These are phyloP conservation scores for Eucalyptus polyanthemos DNA, from an alignment of 345 rosid genomes.

Conservation along the genomic window DNA sequence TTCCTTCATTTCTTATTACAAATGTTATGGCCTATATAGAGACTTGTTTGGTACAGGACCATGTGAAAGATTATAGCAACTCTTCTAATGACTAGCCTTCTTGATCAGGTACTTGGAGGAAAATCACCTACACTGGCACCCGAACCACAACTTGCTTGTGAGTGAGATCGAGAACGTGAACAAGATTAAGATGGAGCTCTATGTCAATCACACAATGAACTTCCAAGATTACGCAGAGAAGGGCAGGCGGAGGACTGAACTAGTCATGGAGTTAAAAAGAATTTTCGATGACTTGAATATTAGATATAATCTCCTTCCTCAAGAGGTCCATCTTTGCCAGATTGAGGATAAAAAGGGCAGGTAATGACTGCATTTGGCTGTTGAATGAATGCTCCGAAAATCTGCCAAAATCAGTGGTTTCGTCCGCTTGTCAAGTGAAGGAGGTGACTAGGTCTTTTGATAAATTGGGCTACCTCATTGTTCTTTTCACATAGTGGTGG, in stretches of 20 bases:
- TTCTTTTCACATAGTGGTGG: background rate
- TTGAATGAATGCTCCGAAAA: background rate
- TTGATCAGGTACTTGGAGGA: slow-evolving; percentile 28
- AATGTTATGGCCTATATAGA: background rate
- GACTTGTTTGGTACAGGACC: background rate
- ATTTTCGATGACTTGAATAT: slow-evolving; percentile 44
- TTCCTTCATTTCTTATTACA: background rate
- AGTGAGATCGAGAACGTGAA: slow-evolving; percentile 45
- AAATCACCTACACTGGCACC: slow-evolving; percentile 30
- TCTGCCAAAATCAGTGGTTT: background rate
- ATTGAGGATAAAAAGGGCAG: background rate
- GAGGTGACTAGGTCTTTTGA: background rate
- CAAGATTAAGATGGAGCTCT: slow-evolving; percentile 33
- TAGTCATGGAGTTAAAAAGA: slow-evolving; percentile 34
- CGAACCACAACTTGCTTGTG: slow-evolving; percentile 23
- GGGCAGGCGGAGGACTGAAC: slow-evolving; percentile 34
- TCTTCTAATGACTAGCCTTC: background rate
- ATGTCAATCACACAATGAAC: slow-evolving; percentile 38
- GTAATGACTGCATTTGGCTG: background rate
- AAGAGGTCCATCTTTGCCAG: slow-evolving; percentile 28
- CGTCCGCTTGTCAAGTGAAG: background rate
- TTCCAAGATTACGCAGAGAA: slow-evolving; percentile 50
- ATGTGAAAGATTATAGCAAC: background rate
- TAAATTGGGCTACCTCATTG: background rate
- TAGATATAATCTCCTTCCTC: slow-evolving; percentile 42